Conservation (phyloP, 805 yeast species). For the Naumovozyma castellii region DNA sequence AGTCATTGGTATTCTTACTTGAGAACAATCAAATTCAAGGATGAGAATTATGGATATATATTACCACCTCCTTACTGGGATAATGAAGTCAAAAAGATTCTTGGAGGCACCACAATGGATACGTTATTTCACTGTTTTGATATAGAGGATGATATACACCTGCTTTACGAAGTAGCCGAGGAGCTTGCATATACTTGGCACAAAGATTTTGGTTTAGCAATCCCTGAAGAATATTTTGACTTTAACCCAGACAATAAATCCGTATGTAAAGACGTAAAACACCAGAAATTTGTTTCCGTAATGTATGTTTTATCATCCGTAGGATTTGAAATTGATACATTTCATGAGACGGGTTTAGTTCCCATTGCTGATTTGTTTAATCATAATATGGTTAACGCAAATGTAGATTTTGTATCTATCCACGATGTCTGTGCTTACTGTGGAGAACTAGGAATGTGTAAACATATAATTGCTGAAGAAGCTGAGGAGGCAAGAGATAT, state of each 20-base stretch:
- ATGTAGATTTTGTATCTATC: slow-evolving; percentile 56
- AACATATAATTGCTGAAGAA: slow-evolving; percentile 27
- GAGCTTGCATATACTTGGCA: slow-evolving; percentile 31
- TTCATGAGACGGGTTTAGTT: slow-evolving; percentile 64
- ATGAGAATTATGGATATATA: slow-evolving; percentile 24
- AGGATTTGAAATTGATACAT: slow-evolving; percentile 73
- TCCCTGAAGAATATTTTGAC: slow-evolving; percentile 26
- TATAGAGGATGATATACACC: slow-evolving; percentile 29
- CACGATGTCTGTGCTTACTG: slow-evolving; percentile 45
- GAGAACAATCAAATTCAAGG: slow-evolving; percentile 37
- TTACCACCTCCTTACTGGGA: slow-evolving; percentile 64
- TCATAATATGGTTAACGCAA: slow-evolving; percentile 49
- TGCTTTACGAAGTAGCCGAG: slow-evolving; percentile 30
- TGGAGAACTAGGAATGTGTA: slow-evolving; percentile 38
- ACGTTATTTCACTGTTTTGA: slow-evolving; percentile 39
- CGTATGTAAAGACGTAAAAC: no score
- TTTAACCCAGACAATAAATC: slow-evolving; percentile 27
- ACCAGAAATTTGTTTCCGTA: slow-evolving; percentile 42
- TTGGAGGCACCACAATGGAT: slow-evolving; percentile 54
- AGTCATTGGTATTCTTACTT: slow-evolving; percentile 82
- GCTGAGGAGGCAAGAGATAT: slow-evolving; percentile 8
- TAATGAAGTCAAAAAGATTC: slow-evolving; percentile 35
- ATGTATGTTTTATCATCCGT: slow-evolving; percentile 62
- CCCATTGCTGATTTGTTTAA: slow-evolving; percentile 91
- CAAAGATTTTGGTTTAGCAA: slow-evolving; percentile 15